These are phyloP conservation scores for Berberis thunbergii DNA, from an alignment of 164 flowering plant genomes.

Conservation along the genomic window DNA sequence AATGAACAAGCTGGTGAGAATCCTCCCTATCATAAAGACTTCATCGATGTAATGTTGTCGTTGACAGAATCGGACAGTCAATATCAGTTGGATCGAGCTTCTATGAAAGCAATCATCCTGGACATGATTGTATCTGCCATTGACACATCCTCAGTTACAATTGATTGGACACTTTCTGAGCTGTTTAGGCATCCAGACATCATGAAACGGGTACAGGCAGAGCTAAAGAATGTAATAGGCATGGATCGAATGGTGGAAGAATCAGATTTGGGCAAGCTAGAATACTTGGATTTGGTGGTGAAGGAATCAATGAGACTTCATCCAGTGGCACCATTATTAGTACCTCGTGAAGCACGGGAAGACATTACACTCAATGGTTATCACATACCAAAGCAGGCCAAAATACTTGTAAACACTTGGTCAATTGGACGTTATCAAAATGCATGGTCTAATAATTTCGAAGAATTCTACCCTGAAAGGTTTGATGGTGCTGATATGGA, in stretches of 20 bases:
- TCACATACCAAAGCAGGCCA: conserved; percentile 11
- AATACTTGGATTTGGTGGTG: conserved; percentile 13
- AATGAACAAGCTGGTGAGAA: neutral
- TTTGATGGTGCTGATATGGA: neutral
- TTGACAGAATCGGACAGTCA: conserved; percentile 5
- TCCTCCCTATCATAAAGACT: conserved; percentile 2
- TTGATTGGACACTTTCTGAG: conserved; percentile 11
- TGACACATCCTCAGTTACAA: conserved; percentile 6
- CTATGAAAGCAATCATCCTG: conserved; percentile 10
- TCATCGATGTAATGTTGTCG: conserved; percentile 12
- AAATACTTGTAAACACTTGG: conserved; percentile 16
- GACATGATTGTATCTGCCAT: conserved; percentile 9
- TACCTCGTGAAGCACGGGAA: conserved; percentile 14
- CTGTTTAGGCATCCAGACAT: conserved; percentile 4
- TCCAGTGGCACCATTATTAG: conserved; percentile 16
- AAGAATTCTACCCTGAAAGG: conserved; percentile 9
- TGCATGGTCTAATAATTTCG: conserved; percentile 10
- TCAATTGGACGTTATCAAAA: conserved; percentile 14
- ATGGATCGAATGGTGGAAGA: conserved; percentile 15
- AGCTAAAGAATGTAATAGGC: conserved; percentile 10
- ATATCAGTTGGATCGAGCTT: conserved; percentile 2
- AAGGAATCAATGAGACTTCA: conserved; percentile 21
- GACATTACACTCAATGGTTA: conserved; percentile 13
- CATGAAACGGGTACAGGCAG: conserved; percentile 12
- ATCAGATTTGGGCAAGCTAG: conserved; percentile 12